Percentiles rank a stretch among this genome's conserved stretches.
Evolutionary conservation across 148 eudicot genomes (phyloP).

Genomic region (Euryodendron excelsum): DNA sequence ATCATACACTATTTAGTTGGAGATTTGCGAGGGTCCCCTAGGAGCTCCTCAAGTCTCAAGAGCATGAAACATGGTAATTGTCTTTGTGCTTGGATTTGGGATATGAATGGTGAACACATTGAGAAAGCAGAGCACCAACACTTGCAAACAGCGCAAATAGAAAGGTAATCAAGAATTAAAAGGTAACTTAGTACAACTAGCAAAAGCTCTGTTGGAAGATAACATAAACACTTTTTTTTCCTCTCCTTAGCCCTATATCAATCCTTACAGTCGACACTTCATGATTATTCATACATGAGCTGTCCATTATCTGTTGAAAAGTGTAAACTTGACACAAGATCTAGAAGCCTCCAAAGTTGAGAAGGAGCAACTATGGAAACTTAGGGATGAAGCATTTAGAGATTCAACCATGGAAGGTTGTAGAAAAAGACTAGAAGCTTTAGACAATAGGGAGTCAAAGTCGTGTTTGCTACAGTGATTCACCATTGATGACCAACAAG

Average conservation of each 20-base stretch:
- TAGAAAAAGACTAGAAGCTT: no score
- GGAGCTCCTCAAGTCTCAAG: not conserved
- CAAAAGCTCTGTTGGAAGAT: not conserved
- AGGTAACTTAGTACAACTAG: not conserved
- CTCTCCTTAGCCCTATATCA: not conserved
- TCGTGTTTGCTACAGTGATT: no score
- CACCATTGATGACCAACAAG: no score
- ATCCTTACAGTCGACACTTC: not conserved
- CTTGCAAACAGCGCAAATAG: not conserved
- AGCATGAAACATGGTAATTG: not conserved
- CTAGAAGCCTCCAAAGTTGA: no score
- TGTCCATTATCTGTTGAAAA: not conserved
- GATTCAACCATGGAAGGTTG: no score
- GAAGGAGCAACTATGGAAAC: no score
- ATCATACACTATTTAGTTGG: not conserved
- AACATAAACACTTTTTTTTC: not conserved
- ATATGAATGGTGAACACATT: not conserved
- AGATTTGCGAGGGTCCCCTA: not conserved
- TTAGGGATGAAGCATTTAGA: no score
- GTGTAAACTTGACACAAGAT: no score
- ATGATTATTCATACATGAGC: not conserved
- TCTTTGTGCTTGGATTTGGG: not conserved
- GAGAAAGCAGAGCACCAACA: not conserved
- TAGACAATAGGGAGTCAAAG: no score
- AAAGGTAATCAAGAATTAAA: not conserved